phyloP scores from a whole-genome alignment of 495 filamentous ascomycete genomes.

The Neurospora sp. region DNA sequence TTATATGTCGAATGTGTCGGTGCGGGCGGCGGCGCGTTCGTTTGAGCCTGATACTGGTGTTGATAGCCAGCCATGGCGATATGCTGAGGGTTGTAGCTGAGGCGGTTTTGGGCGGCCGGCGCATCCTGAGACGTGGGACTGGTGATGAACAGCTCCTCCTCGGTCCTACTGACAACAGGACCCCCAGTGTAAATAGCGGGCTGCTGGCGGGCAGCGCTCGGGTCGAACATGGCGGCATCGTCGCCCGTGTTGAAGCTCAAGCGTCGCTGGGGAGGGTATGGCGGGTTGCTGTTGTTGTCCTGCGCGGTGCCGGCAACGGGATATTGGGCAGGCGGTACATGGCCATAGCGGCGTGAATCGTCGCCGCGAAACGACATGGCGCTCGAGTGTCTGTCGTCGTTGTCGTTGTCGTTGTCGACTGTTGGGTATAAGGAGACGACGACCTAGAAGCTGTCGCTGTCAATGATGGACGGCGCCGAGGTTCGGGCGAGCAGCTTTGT shows the following conservation, averaged over 20 bases:
- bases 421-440: background rate
- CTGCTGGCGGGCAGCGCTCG: constrained; percentile 13
- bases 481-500: background rate
- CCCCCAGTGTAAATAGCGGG: constrained; percentile 7
- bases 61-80: constrained; percentile 47
- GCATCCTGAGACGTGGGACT: constrained; percentile 24
- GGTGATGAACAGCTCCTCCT: constrained; percentile 42
- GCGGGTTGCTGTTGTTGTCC: constrained; percentile 13
- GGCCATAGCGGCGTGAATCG: constrained; percentile 47
- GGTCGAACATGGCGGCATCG: constrained; percentile 48
- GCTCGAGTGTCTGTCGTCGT: constrained; percentile 6
- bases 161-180: constrained; percentile 12
- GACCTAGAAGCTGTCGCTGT: background rate
- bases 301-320: constrained; percentile 30
- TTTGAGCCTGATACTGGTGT: constrained; percentile 43
- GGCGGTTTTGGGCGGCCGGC: constrained; percentile 23
- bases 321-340: constrained; percentile 48
- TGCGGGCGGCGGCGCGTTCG: constrained; percentile 31
- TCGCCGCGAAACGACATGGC: constrained; percentile 45
- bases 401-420: background rate
- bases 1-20: constrained; percentile 60
- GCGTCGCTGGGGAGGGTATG: constrained; percentile 40
- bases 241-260: constrained; percentile 75
- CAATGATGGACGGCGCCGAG: background rate
- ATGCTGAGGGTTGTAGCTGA: constrained; percentile 38